A percentile compares a stretch with the other conserved stretches of the same genome.
phyloP scores from a whole-genome alignment of 2,329 filamentous ascomycete species.

The Hypoxylon sp. region DNA sequence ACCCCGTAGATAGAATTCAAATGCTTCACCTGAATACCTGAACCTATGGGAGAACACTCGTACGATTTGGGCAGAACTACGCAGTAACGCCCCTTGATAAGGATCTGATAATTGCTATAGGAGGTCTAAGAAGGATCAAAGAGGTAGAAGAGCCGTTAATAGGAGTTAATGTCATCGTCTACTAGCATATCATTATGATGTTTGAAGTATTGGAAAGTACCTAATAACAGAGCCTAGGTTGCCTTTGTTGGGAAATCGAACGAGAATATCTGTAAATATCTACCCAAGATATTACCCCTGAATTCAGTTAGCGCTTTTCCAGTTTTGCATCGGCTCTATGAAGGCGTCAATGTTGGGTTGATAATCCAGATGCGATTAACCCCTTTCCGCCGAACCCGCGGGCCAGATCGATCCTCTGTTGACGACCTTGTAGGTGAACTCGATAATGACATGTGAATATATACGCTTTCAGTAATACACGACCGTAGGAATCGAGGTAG shows the following conservation, averaged over 20 bases:
- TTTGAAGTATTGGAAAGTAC: constrained; percentile 1
- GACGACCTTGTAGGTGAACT: constrained; percentile 1
- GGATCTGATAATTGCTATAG: not conserved
- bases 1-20: not conserved
- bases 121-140: not conserved
- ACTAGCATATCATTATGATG: not conserved
- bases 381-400: too few relatives aligned
- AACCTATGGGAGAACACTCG: constrained; percentile 2
- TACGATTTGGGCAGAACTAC: constrained; percentile 4
- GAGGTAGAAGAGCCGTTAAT: not conserved
- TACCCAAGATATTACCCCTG: too few relatives aligned
- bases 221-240: not conserved
- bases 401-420: too few relatives aligned
- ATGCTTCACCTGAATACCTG: not conserved
- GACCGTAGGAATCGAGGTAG: not conserved
- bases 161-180: not conserved
- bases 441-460: constrained; percentile 3
- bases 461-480: not conserved
- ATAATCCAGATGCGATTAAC: too few relatives aligned
- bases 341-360: too few relatives aligned
- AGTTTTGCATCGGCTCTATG: too few relatives aligned
- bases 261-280: not conserved
- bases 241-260: not conserved
- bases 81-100: not conserved
- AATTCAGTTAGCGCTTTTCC: too few relatives aligned